Conservation (phyloP, 1,284 basidiomycete species). For the Trichosporon asahii region DNA sequence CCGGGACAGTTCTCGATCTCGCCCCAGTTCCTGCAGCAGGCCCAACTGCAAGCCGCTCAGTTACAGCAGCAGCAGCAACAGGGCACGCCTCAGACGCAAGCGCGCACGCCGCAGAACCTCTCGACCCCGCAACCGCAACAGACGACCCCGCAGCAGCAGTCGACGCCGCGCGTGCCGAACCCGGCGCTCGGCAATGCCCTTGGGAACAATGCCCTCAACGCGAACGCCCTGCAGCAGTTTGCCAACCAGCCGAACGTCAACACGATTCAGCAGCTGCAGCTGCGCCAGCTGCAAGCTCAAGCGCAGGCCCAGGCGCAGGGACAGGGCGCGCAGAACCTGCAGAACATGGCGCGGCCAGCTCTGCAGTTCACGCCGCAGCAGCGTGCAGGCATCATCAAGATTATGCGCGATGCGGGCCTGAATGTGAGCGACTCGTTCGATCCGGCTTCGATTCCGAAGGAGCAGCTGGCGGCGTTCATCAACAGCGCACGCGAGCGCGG, state of each 20-base stretch:
- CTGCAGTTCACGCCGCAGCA: conserved; percentile 20
- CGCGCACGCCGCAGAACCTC: conserved; percentile 4
- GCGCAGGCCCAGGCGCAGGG: conserved; percentile 14
- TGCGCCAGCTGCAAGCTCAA: conserved; percentile 22
- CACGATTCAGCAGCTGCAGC: conserved; percentile 25
- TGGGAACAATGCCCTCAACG: conserved; percentile 11
- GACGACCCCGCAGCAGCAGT: conserved; percentile 11
- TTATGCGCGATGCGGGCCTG: conserved; percentile 21
- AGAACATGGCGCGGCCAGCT: not conserved
- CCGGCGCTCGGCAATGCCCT: not conserved
- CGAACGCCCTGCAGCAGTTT: conserved; percentile 25
- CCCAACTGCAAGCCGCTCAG: conserved; percentile 16
- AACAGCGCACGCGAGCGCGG: conserved; percentile 17
- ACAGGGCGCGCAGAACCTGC: conserved; percentile 9
- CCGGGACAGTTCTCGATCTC: conserved; percentile 4
- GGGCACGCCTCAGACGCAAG: conserved; percentile 4
- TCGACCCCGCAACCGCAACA: conserved; percentile 13
- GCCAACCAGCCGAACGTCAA: conserved; percentile 26
- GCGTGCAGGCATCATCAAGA: conserved; percentile 21
- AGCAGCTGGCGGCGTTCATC: conserved; percentile 19
- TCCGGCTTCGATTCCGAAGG: conserved; percentile 24
- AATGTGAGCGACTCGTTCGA: conserved; percentile 23
- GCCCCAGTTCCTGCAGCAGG: conserved; percentile 15
- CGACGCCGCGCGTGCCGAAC: conserved; percentile 15
- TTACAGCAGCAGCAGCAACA: conserved; percentile 16